Evolutionary conservation across 2,329 filamentous ascomycete species (phyloP), one percentile per base, ranked within the genome.

Genomic region (Cladophialophora bantiana): DNA sequence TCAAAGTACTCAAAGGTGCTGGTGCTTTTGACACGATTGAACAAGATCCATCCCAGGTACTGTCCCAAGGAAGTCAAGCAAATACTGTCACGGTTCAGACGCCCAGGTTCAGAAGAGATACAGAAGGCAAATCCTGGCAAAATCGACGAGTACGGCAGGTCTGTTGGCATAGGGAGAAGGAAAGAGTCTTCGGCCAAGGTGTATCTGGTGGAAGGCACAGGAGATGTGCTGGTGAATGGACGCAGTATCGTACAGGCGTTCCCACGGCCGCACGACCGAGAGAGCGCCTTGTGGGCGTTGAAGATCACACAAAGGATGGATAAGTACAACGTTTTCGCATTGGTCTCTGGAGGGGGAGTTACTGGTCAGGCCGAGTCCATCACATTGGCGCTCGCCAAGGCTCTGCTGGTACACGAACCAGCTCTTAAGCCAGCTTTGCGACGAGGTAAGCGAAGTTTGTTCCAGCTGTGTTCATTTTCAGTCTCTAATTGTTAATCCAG

Each of bases 351-450:
- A 64, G 95, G 95, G 72, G 95, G 95, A 73, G 90, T 91, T 56
- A 99, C 95, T 58, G 95, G 95, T 2, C 96, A 99, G 80, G 94
- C 95, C 7, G 95, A 99, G 80, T 94, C 95, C 38, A 86, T 98
- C 75, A 96, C 94, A 50, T 80, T 99, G 80, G 95, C 92, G 20
- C 86, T 98, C 76, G 91, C 91, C 64, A 95, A 94, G 79, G 94
- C 92, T 26, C 82, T 99, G 77, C 78, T 96, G 78, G 89, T 92
- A 70, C 95, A 99, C 77, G 95, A 99, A 82, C 95, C 96, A 61
- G 91, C 88, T 52, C 83, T 99, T 79, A 99, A 97, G 83, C 89
- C 92, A 36, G 87, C 90, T 61, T 82, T 99, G 75, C 87, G 94
- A 81, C 89, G 89, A 89, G 94, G 95, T 98, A 85, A 85, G 92